phyloP scores from a whole-genome alignment of 441 rosid genomes.

The Populus hybrid region DNA sequence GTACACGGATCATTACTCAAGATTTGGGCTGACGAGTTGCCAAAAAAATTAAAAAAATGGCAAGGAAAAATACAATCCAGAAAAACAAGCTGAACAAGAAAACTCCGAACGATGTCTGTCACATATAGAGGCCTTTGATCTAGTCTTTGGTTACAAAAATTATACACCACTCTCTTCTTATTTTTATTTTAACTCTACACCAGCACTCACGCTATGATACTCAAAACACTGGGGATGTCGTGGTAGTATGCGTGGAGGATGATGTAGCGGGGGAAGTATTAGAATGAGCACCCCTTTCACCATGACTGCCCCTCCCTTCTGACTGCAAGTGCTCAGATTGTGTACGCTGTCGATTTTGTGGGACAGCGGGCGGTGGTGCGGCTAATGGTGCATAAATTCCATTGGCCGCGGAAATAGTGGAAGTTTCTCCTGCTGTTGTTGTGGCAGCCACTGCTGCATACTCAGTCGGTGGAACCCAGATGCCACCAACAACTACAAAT shows the following conservation, averaged over 20 bases:
- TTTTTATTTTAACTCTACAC: no score
- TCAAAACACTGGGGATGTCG: slow-evolving; percentile 46
- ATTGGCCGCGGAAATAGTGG: slow-evolving; percentile 25
- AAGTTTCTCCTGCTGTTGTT: slow-evolving; percentile 34
- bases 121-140: neutral
- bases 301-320: slow-evolving; percentile 45
- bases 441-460: slow-evolving; percentile 39
- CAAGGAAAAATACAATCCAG: neutral
- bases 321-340: slow-evolving; percentile 22
- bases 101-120: slow-evolving; percentile 3
- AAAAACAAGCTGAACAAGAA: neutral
- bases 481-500: slow-evolving; percentile 82
- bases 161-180: slow-evolving; percentile 8
- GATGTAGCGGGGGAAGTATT: slow-evolving; percentile 58
- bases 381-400: slow-evolving; percentile 54
- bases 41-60: neutral
- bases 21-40: slow-evolving; percentile 14
- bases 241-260: slow-evolving; percentile 63
- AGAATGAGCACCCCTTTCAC: slow-evolving; percentile 38
- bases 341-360: slow-evolving; percentile 20
- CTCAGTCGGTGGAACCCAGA: slow-evolving; percentile 77
- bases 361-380: slow-evolving; percentile 24
- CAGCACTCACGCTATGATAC: neutral
- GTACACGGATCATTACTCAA: neutral
- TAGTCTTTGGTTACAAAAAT: slow-evolving; percentile 33